phyloP scores from a whole-genome alignment of 2,329 filamentous ascomycete species.

The Ophiocordyceps australis region DNA sequence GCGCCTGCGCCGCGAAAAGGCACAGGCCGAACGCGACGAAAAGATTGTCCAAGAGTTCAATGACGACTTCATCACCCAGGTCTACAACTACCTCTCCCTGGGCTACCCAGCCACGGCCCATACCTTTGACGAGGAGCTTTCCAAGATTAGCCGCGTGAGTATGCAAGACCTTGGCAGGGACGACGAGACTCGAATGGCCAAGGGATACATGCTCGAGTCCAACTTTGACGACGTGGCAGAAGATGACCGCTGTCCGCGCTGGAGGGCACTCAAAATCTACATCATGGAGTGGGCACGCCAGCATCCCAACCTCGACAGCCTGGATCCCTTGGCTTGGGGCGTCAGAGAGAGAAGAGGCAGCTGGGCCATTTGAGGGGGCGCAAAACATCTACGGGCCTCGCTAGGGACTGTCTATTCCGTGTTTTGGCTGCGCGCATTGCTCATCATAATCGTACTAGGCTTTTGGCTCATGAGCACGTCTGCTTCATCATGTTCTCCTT shows the following conservation, averaged over 20 bases:
- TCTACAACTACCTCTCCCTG: constrained; percentile 90
- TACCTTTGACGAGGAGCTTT: constrained; percentile 69
- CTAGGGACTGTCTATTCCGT: no score
- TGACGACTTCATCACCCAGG: constrained; percentile 78
- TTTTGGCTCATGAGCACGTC: no score
- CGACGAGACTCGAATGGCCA: constrained; percentile 42
- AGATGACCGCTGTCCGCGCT: constrained; percentile 46
- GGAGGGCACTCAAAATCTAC: constrained; percentile 70
- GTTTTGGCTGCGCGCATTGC: no score
- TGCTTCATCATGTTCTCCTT: no score
- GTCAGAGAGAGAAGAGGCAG: constrained; percentile 48
- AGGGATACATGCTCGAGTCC: constrained; percentile 54
- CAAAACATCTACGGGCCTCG: no score
- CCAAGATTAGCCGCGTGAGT: constrained; percentile 57
- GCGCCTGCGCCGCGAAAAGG: constrained; percentile 29
- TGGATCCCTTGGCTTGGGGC: constrained; percentile 47
- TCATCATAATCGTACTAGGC: no score
- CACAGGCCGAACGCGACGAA: constrained; percentile 28
- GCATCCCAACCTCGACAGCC: constrained; percentile 53
- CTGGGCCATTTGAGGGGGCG: constrained; percentile 63
- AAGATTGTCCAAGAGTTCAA: constrained; percentile 51
- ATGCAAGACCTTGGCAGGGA: constrained; percentile 52
- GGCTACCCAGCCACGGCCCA: constrained; percentile 78
- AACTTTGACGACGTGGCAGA: constrained; percentile 22
- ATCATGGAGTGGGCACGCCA: constrained; percentile 82